A percentile compares a stretch with the other conserved stretches of the same genome.
Conservation (phyloP, 139 green algal genomes). For the Tetradesmus obliquus region DNA sequence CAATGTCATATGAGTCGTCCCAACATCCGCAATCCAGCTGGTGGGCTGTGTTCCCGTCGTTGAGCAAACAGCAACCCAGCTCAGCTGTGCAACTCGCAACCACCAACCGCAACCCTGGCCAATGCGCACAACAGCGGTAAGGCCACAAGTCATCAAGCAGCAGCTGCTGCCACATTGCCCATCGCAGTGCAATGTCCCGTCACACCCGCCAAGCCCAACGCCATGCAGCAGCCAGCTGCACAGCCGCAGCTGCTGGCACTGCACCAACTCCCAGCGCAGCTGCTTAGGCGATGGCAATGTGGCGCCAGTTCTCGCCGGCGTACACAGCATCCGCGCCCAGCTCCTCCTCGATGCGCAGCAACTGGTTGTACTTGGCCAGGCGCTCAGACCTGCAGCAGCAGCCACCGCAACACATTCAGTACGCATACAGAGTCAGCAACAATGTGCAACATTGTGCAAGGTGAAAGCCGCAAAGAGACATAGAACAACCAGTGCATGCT, state of each 20-base stretch:
- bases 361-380: slow-evolving; percentile 99
- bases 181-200: background rate
- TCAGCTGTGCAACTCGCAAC: background rate
- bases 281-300: slow-evolving; percentile 67
- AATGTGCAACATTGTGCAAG: background rate
- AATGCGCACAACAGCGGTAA: background rate
- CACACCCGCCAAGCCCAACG: background rate
- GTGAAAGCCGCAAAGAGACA: background rate
- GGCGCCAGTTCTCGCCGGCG: slow-evolving; percentile 81
- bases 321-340: slow-evolving; percentile 83
- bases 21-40: background rate
- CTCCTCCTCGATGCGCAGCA: slow-evolving; percentile 98
- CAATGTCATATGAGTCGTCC: background rate
- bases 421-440: background rate
- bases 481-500: no score
- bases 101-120: background rate
- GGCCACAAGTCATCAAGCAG: background rate
- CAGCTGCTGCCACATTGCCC: background rate
- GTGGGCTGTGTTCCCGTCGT: no score
- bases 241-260: background rate
- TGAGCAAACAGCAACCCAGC: background rate
- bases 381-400: slow-evolving; percentile 71
- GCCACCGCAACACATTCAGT: background rate
- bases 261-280: background rate
- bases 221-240: background rate